phyloP scores from a whole-genome alignment of 2,329 filamentous ascomycete species.

The Fusarium sp. region DNA sequence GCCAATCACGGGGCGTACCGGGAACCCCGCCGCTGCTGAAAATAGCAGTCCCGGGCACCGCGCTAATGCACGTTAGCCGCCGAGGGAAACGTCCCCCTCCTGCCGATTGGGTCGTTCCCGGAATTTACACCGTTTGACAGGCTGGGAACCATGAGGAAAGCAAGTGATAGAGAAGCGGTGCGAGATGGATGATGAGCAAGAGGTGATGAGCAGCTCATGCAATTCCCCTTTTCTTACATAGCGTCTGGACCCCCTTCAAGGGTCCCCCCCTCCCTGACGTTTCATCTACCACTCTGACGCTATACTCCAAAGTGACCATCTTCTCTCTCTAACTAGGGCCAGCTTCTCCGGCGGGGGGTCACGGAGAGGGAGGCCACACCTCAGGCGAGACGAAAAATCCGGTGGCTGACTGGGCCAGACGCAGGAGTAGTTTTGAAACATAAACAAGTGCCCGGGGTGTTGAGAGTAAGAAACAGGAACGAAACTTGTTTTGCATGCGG shows the following conservation, averaged over 20 bases:
- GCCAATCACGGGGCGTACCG: slow-evolving; percentile 26
- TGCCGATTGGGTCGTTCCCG: neutral
- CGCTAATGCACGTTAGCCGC: slow-evolving; percentile 45
- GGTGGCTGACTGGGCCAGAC: slow-evolving; percentile 7
- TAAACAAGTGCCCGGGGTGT: slow-evolving; percentile 16
- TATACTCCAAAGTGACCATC: slow-evolving; percentile 8
- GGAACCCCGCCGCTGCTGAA: slow-evolving; percentile 23
- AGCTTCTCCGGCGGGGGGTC: slow-evolving; percentile 4
- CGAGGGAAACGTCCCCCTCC: slow-evolving; percentile 6
- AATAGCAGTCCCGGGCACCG: slow-evolving; percentile 29
- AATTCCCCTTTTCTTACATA: neutral
- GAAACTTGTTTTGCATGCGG: slow-evolving; percentile 20
- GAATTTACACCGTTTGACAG: neutral
- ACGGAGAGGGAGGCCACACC: slow-evolving; percentile 15
- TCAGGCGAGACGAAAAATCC: neutral
- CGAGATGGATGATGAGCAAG: neutral
- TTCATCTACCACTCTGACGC: slow-evolving; percentile 25
- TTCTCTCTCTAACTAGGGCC: neutral
- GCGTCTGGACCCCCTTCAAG: neutral
- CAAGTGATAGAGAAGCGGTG: too few species aligned
- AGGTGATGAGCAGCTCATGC: neutral
- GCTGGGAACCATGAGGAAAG: neutral
- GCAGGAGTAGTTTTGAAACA: slow-evolving; percentile 20
- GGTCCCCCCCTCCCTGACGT: neutral
- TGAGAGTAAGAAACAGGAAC: slow-evolving; percentile 1